phyloP scores from a whole-genome alignment of 306 rosid species.

The Glycine latifolia region DNA sequence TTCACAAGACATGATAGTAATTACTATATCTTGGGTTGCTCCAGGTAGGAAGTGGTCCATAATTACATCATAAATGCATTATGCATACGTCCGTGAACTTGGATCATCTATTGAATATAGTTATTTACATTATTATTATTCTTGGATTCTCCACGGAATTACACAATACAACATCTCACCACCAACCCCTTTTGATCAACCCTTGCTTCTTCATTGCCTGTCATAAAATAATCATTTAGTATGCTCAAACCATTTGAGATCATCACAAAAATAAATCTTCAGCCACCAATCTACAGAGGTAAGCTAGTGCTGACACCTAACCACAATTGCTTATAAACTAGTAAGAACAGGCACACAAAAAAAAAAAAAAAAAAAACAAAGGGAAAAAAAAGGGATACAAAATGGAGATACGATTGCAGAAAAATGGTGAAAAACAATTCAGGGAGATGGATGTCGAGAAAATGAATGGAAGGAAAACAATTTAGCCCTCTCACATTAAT shows the following conservation, averaged over 20 bases:
- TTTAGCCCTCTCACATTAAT: too few relatives aligned
- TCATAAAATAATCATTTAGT: slow-evolving; percentile 30
- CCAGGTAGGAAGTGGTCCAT: slow-evolving; percentile 51
- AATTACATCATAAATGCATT: slow-evolving; percentile 58
- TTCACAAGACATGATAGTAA: slow-evolving; percentile 22
- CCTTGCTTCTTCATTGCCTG: slow-evolving; percentile 91
- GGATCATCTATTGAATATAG: slow-evolving; percentile 41
- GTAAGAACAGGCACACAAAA: too few relatives aligned
- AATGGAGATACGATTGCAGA: too few relatives aligned
- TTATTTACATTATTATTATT: slow-evolving; percentile 53
- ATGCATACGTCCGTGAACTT: slow-evolving; percentile 43
- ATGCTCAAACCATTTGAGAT: slow-evolving; percentile 24
- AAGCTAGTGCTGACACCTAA: too few relatives aligned
- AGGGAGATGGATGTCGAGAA: too few relatives aligned
- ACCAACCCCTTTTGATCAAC: slow-evolving; percentile 90
- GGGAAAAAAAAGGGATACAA: too few relatives aligned
- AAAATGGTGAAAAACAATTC: too few relatives aligned
- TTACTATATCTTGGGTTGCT: slow-evolving; percentile 44
- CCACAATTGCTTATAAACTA: too few relatives aligned
- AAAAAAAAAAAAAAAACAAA: too few relatives aligned
- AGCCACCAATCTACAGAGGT: too few relatives aligned
- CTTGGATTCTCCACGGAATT: slow-evolving; percentile 51
- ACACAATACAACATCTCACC: slow-evolving; percentile 80
- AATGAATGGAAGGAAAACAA: background rate
- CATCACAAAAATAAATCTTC: too few relatives aligned